phyloP scores from a whole-genome alignment of 2,329 filamentous ascomycete species.

The Harringtonia lauricola region DNA sequence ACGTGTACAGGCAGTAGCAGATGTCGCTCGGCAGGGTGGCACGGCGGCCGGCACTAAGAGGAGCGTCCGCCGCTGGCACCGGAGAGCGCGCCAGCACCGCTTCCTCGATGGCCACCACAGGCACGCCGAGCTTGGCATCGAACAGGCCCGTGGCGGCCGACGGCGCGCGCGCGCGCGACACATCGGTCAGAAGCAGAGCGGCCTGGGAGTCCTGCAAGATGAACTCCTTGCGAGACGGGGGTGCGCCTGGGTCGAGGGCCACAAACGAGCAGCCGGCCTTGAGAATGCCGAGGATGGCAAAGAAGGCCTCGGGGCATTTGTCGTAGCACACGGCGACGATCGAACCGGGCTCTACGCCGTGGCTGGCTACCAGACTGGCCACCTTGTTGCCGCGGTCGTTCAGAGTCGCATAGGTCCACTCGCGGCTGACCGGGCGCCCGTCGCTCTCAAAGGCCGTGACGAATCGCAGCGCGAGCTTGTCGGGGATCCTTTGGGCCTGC shows the following conservation, averaged over 20 bases:
- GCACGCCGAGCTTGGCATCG: conserved; percentile 21
- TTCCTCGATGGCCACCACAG: conserved; percentile 23
- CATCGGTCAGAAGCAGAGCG: conserved; percentile 47
- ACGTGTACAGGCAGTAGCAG: conserved; percentile 81
- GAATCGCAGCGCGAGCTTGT: conserved; percentile 65
- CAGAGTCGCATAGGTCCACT: conserved; percentile 68
- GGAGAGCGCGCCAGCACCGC: conserved; percentile 16
- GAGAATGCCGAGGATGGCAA: conserved; percentile 69
- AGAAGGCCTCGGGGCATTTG: conserved; percentile 76
- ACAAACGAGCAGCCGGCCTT: conserved; percentile 77
- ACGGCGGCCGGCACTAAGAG: neutral
- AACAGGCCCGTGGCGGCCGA: conserved; percentile 10
- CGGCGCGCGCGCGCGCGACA: conserved; percentile 4
- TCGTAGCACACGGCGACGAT: conserved; percentile 72
- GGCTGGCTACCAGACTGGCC: conserved; percentile 48
- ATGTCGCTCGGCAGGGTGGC: conserved; percentile 35
- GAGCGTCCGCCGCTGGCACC: neutral
- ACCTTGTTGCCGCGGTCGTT: conserved; percentile 61
- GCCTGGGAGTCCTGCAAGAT: conserved; percentile 66
- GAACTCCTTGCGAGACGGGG: conserved; percentile 61
- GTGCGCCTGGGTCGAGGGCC: conserved; percentile 66
- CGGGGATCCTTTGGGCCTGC: conserved; percentile 42
- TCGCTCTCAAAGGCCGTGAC: conserved; percentile 41
- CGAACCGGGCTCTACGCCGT: conserved; percentile 40
- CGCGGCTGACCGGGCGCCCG: conserved; percentile 28